Evolutionary conservation across 148 eudicot genomes (phyloP).

Genomic region (Vaccinium vitisidaea): DNA sequence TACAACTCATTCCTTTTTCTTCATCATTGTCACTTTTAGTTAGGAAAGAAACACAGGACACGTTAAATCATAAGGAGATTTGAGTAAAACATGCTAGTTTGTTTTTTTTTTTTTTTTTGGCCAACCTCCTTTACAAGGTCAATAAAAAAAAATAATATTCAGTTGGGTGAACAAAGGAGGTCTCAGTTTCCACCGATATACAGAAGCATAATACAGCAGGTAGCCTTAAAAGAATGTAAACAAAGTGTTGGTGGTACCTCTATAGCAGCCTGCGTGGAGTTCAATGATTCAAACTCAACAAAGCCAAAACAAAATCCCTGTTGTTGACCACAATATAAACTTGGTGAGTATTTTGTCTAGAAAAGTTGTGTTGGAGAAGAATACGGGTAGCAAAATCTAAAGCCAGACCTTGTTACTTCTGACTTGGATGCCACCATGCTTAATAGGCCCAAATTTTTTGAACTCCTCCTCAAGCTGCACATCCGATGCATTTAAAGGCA

Average conservation of each 20-base stretch:
- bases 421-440: conserved; percentile 75
- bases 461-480: conserved; percentile 63
- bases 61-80: neutral
- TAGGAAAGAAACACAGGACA: neutral
- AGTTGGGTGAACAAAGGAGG: neutral
- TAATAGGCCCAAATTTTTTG: conserved; percentile 61
- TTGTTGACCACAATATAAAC: conserved; percentile 33
- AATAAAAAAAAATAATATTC: neutral
- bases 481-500: conserved; percentile 55
- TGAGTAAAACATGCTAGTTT: neutral
- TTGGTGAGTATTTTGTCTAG: neutral
- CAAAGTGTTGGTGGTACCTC: conserved; percentile 41
- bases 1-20: neutral
- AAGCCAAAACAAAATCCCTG: conserved; percentile 81
- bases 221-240: neutral
- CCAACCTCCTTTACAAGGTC: neutral
- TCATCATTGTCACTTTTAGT: neutral
- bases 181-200: neutral
- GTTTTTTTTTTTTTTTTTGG: neutral
- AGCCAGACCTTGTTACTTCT: conserved; percentile 62
- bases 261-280: conserved; percentile 60
- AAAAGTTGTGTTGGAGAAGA: conserved; percentile 6
- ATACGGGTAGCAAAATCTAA: conserved; percentile 5
- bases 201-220: neutral
- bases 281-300: conserved; percentile 61